These are phyloP conservation scores for Scedosporium dehoogii DNA, from an alignment of 2,329 filamentous ascomycete genomes.

Conservation along the genomic window DNA sequence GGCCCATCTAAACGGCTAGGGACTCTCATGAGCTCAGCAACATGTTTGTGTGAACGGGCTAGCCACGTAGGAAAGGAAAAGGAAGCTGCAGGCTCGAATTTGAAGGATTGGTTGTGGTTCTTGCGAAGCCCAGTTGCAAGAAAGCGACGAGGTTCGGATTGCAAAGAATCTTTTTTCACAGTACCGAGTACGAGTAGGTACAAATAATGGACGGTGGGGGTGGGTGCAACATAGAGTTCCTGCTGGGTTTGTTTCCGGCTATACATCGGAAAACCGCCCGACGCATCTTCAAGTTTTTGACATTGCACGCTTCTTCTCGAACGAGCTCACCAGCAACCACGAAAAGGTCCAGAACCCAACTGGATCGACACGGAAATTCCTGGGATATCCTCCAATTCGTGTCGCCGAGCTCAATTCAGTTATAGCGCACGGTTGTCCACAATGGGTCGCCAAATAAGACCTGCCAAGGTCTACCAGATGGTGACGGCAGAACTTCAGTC, in stretches of 20 bases:
- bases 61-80: slow-evolving; percentile 6
- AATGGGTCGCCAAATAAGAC: slow-evolving; percentile 36
- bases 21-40: slow-evolving; percentile 50
- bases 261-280: neutral
- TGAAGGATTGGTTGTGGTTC: neutral
- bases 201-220: neutral
- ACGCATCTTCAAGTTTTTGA: neutral
- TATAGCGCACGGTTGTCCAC: slow-evolving; percentile 8
- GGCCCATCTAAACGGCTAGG: slow-evolving; percentile 49
- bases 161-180: neutral
- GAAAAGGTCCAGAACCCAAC: neutral
- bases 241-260: neutral
- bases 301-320: neutral
- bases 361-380: neutral
- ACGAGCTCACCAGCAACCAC: neutral
- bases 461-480: slow-evolving; percentile 36
- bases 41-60: slow-evolving; percentile 25
- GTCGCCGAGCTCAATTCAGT: neutral
- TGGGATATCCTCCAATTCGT: neutral
- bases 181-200: neutral
- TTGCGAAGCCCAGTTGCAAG: neutral
- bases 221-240: neutral
- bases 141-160: neutral
- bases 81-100: neutral
- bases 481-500: slow-evolving; percentile 33